Conservation (phyloP, 2,329 filamentous ascomycete species). For the Trichophaea hybrida region DNA sequence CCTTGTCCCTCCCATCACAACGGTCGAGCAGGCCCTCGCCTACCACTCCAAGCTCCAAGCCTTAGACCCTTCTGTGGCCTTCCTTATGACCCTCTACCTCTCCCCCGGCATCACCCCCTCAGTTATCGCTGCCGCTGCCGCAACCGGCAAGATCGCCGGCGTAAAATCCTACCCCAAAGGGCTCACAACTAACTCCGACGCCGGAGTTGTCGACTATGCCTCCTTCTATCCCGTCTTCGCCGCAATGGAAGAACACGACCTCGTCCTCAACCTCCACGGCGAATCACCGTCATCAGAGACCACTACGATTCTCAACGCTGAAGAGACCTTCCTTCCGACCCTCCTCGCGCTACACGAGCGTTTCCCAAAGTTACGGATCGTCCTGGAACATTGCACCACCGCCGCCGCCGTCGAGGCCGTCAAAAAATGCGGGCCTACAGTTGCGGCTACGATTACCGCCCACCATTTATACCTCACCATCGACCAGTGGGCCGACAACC, state of each 20-base stretch:
- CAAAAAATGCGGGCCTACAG: slow-evolving; percentile 57
- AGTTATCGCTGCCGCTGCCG: slow-evolving; percentile 57
- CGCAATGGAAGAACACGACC: slow-evolving; percentile 72
- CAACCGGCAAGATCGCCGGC: slow-evolving; percentile 51
- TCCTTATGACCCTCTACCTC: slow-evolving; percentile 59
- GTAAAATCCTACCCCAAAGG: slow-evolving; percentile 57
- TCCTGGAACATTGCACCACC: slow-evolving; percentile 79
- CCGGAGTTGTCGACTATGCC: slow-evolving; percentile 55
- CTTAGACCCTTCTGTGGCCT: slow-evolving; percentile 48
- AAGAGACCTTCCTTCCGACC: slow-evolving; percentile 67
- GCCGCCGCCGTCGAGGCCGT: slow-evolving; percentile 68
- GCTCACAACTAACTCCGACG: slow-evolving; percentile 51
- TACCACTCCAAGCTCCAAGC: slow-evolving; percentile 49
- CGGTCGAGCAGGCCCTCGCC: slow-evolving; percentile 47
- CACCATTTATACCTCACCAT: slow-evolving; percentile 73
- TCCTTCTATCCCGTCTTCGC: slow-evolving; percentile 65
- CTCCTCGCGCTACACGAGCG: slow-evolving; percentile 55
- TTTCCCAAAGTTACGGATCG: slow-evolving; percentile 58
- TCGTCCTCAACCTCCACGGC: slow-evolving; percentile 88
- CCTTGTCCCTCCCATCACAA: slow-evolving; percentile 48
- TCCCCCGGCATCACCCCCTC: slow-evolving; percentile 51
- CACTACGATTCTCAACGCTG: slow-evolving; percentile 50
- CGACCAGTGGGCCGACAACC: slow-evolving; percentile 55
- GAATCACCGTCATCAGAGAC: slow-evolving; percentile 51
- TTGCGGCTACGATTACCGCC: slow-evolving; percentile 69